Base-by-base conservation (phyloP, 352 stramenopile species). In the Pythium rhizo-oryzae region DNA sequence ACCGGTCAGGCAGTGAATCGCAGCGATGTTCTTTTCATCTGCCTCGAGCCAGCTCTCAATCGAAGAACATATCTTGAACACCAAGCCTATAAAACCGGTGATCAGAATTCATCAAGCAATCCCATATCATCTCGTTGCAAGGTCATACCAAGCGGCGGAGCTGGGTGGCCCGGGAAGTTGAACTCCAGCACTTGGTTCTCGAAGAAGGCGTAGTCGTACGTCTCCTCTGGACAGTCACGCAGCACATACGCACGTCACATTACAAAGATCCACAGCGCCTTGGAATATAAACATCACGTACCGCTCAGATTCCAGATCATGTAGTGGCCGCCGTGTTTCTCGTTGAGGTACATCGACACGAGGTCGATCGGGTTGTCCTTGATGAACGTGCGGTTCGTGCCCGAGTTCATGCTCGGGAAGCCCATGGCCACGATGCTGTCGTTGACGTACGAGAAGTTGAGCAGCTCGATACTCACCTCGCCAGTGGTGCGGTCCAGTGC, bases 281-380 rank as follows among this genome's bases (percentile, higher is more conserved):
- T 41, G 21, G 23, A 19, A 25, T 30, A 8, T 44, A 47, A 53
- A 12, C 39, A 23, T 39, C 62, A 61, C 65, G 46, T 68, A 90
- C 82, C 82, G 64, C 89, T 98, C 19, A 99, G 74, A 79, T 99
- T 99, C 94, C 95, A 99, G 62, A 99, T 97, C 93, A 99, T 98
- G 76, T 97, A 99, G 65, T 98, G 85, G n/a, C 93, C 93, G 15
- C 77, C 77, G 69, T 99, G 97, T 64, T 94, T 90, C 21, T 87
- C 84, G 69, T 97, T 90, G n/a, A 99, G 76, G 72, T 99, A 96
- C 72, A 97, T 94, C 25, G 91, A 82, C 19, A 99, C 90, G 35
- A 96, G 67, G 50, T 97, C 89, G 72, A 97, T 96, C 25, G 89
- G 85, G 70, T 97, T 97, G 61, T 96, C 89, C 63, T 89, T 83